Base-by-base conservation (phyloP, 2,329 filamentous ascomycete species). In the Fusarium tricinctum region DNA sequence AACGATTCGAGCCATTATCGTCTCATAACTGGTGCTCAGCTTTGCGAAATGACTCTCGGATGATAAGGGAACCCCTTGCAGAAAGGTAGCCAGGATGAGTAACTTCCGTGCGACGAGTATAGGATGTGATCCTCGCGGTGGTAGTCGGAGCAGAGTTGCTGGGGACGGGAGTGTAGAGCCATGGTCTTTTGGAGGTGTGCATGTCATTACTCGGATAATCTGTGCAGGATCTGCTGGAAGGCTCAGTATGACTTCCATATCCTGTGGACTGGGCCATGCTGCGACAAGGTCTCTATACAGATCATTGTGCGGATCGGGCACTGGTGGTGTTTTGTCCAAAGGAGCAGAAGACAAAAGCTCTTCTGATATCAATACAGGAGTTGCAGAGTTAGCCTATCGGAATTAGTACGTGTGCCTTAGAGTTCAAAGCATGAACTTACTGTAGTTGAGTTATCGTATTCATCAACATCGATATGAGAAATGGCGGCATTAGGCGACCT, bases 51-150 rank as follows among this genome's bases (percentile, higher is more conserved):
- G 6, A 1, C 8, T n/a, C 2, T 38, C 38, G 6, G 65, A 65
- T 1, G 56, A 55, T 3, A 63, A 35, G 4, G 69, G 58, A 19
- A 77, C n/a, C 19, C 72, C 68, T 42, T 83, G 81, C 3, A 84
- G 63, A 26, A 77, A 77, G 0, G 72, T 74, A 3, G 76, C 79
- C 0, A 85, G 54, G 3, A 77, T 47, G 4, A 85, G 73, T 53
- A 85, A 73, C 22, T 78, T 76, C 13, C 76, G 75, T 0, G 83
- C 81, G n/a, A 85, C 71, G 2, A 82, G 61, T 0, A 81, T 77
- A 0, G 83, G 82, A 58, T 83, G 81, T 4, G 72, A 67, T 6
- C 68, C 60, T 4, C 52, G 26, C 1, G 63, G 43, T 2, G 72
- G 73, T 4, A 65, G n/a, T 8, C 55, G 43, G 6, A 84, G 72